A percentile compares a stretch with the other conserved stretches of the same genome.
These are phyloP conservation scores for Mucor lusitanicus DNA, from an alignment of 371 early-diverging fungal species.

Conservation along the genomic window DNA sequence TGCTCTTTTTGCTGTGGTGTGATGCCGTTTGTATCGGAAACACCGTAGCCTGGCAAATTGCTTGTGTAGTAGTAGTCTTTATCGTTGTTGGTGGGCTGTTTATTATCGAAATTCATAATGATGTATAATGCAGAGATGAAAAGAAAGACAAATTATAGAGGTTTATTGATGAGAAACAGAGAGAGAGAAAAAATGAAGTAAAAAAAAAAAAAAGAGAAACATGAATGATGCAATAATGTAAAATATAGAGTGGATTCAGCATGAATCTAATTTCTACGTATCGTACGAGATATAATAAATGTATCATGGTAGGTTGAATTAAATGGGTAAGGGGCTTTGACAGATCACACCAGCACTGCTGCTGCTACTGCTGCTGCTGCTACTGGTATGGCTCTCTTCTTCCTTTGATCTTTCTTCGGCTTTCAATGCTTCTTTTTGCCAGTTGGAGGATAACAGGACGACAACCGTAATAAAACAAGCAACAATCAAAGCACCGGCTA, in stretches of 20 bases:
- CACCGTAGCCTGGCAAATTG: conserved; percentile 12
- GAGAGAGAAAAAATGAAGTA: neutral
- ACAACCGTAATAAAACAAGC: conserved; percentile 26
- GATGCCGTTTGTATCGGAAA: neutral
- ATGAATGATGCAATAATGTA: neutral
- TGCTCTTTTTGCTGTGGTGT: conserved; percentile 22
- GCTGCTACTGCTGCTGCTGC: conserved; percentile 2
- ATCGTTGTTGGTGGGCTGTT: neutral
- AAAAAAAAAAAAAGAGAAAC: neutral
- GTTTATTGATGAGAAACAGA: neutral
- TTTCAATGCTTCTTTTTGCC: conserved; percentile 29
- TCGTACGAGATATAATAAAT: neutral
- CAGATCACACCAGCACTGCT: neutral
- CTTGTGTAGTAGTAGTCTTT: neutral
- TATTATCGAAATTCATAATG: neutral
- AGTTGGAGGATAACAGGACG: conserved; percentile 38
- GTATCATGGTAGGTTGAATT: neutral
- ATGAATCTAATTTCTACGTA: neutral
- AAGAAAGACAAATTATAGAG: neutral
- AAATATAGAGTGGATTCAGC: neutral
- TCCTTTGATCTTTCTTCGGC: conserved; percentile 28
- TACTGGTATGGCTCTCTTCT: conserved; percentile 8
- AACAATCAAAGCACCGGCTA: conserved; percentile 29
- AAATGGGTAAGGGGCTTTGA: neutral
- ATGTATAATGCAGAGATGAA: no score